Evolutionary conservation across 805 yeast species (phyloP).

Genomic region (Pichia cabralensis): DNA sequence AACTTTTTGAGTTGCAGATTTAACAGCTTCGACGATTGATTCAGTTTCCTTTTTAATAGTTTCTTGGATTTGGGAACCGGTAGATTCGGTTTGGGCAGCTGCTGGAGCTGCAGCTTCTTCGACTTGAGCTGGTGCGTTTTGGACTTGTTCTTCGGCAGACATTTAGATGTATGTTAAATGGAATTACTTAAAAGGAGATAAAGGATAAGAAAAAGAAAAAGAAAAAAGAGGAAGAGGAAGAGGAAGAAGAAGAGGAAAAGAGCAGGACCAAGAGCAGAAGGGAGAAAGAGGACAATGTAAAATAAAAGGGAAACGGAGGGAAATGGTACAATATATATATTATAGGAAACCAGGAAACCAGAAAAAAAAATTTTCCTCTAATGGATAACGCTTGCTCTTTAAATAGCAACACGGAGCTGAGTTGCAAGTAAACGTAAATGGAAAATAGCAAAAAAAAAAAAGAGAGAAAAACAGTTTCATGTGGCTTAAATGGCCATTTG

Average conservation of each 20-base stretch:
- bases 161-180: too few species aligned
- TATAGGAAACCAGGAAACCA: background rate
- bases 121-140: background rate
- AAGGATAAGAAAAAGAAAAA: too few species aligned
- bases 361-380: background rate
- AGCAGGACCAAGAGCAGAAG: too few species aligned
- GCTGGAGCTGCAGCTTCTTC: slow-evolving; percentile 3
- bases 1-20: slow-evolving; percentile 12
- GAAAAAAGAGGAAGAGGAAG: too few species aligned
- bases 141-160: slow-evolving; percentile 3
- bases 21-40: slow-evolving; percentile 6
- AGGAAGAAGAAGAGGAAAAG: background rate
- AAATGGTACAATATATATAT: background rate
- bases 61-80: background rate
- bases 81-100: background rate
- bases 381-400: too few species aligned
- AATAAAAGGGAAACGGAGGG: background rate
- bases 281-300: background rate
- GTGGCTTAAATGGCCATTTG: too few species aligned
- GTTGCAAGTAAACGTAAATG: too few species aligned
- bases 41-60: slow-evolving; percentile 5
- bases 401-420: too few species aligned
- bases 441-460: background rate
- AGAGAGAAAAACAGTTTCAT: too few species aligned
- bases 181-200: background rate